A percentile compares a stretch with the other conserved stretches of the same genome.
phyloP scores from a whole-genome alignment of 1,284 basidiomycete genomes.

The Somion occarium region DNA sequence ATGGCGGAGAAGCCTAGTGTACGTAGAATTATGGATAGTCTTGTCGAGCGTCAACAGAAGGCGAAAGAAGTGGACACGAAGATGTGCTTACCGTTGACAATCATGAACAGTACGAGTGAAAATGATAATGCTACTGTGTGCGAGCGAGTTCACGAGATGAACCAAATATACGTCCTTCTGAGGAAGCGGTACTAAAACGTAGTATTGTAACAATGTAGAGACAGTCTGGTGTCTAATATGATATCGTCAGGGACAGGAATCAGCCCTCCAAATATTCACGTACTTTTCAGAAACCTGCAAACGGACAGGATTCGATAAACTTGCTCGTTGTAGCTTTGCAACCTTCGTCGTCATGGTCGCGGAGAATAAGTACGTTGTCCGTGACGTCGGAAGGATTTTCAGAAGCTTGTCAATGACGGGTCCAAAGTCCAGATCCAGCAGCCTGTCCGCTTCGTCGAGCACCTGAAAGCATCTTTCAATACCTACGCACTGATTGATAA shows the following conservation, averaged over 20 bases:
- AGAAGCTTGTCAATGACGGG: slow-evolving; percentile 93
- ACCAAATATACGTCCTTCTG: slow-evolving; percentile 56
- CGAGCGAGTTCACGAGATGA: slow-evolving; percentile 85
- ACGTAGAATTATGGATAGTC: slow-evolving; percentile 79
- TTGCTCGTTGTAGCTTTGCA: slow-evolving; percentile 90
- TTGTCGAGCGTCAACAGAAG: no score
- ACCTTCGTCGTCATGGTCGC: slow-evolving; percentile 98
- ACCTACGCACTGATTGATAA: slow-evolving; percentile 16
- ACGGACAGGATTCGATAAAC: slow-evolving; percentile 81
- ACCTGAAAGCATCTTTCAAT: slow-evolving; percentile 45
- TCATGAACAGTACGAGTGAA: slow-evolving; percentile 91
- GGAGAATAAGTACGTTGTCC: slow-evolving; percentile 91
- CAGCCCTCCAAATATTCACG: background rate
- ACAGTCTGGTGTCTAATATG: background rate
- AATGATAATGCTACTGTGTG: slow-evolving; percentile 88
- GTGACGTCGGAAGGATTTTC: slow-evolving; percentile 87
- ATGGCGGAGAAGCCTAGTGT: slow-evolving; percentile 90
- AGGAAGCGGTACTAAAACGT: background rate
- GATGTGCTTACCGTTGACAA: slow-evolving; percentile 66
- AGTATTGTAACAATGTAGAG: background rate
- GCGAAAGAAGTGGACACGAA: no score
- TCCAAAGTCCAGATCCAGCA: slow-evolving; percentile 97
- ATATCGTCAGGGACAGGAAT: no score
- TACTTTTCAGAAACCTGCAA: background rate
- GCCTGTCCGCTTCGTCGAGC: slow-evolving; percentile 91